Evolutionary conservation across 345 rosid genomes (phyloP).

Genomic region (Hevea brasiliensis): DNA sequence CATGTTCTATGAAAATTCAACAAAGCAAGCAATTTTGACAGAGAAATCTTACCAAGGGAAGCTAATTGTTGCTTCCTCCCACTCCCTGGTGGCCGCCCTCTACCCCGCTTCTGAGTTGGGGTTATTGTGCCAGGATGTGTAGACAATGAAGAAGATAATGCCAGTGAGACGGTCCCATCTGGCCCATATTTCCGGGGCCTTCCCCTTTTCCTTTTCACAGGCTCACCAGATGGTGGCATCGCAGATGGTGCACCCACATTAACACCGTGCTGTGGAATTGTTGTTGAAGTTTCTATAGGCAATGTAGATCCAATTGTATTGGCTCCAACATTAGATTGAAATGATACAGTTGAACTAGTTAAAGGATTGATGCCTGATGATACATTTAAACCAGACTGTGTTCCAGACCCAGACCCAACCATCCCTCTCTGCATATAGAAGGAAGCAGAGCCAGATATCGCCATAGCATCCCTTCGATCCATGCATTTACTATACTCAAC

Average conservation of each 20-base stretch:
- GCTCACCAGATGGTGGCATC: constrained; percentile 44
- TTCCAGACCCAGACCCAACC: constrained; percentile 57
- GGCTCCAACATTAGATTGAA: constrained; percentile 53
- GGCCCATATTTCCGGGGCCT: constrained; percentile 88
- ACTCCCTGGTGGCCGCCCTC: constrained; percentile 89
- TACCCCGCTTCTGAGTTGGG: constrained; percentile 74
- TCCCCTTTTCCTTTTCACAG: constrained; percentile 76
- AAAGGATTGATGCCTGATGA: constrained; percentile 57
- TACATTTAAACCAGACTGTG: constrained; percentile 60
- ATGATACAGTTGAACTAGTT: constrained; percentile 50
- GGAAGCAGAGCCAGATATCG: constrained; percentile 71
- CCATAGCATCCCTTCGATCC: constrained; percentile 93
- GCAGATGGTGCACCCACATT: constrained; percentile 50
- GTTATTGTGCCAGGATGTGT: constrained; percentile 52
- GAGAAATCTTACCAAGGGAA: constrained; percentile 57
- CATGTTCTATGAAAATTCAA: background rate
- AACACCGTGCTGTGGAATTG: constrained; percentile 53
- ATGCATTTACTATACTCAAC: constrained; percentile 62
- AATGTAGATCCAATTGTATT: constrained; percentile 49
- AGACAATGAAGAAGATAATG: constrained; percentile 65
- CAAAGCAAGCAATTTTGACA: background rate
- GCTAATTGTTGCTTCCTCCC: constrained; percentile 74
- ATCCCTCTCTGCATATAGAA: constrained; percentile 83
- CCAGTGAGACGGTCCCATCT: constrained; percentile 73
- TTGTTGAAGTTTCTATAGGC: constrained; percentile 53